These are phyloP conservation scores for Actinomortierella ambigua DNA, from an alignment of 371 early-diverging fungal species.

Conservation along the genomic window DNA sequence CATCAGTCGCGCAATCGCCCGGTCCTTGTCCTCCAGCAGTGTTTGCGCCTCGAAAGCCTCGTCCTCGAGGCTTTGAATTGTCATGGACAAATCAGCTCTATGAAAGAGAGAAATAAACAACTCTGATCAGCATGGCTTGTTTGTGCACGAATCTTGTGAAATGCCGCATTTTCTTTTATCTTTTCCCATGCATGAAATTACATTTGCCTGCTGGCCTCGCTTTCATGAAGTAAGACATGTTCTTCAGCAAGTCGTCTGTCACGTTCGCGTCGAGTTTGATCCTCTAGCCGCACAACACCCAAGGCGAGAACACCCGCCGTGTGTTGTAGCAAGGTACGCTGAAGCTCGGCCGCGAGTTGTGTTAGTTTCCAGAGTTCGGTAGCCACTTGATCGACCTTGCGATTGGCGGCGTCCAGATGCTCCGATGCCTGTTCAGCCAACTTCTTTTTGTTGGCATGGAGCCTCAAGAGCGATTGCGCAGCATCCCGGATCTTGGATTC, in stretches of 20 bases:
- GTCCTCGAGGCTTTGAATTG: slow-evolving; percentile 27
- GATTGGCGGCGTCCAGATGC: slow-evolving; percentile 63
- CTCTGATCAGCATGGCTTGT: too few relatives aligned
- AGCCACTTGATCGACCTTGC: slow-evolving; percentile 70
- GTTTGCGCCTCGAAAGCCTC: slow-evolving; percentile 36
- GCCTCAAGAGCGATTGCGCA: slow-evolving; percentile 59
- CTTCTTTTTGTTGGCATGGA: slow-evolving; percentile 54
- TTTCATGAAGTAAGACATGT: too few relatives aligned
- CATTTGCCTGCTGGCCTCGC: too few relatives aligned
- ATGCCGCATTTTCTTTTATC: too few relatives aligned
- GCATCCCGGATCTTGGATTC: slow-evolving; percentile 75
- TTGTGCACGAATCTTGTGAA: too few relatives aligned
- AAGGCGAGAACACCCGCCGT: slow-evolving; percentile 66
- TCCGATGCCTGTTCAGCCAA: slow-evolving; percentile 54
- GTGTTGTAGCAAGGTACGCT: slow-evolving; percentile 71
- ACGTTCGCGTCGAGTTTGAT: slow-evolving; percentile 34
- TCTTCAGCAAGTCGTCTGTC: slow-evolving; percentile 2
- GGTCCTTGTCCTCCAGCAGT: slow-evolving; percentile 40
- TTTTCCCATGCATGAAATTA: too few relatives aligned
- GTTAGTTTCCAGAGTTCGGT: slow-evolving; percentile 68
- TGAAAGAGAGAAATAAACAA: too few relatives aligned
- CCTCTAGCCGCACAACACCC: slow-evolving; percentile 52
- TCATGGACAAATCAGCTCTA: slow-evolving; percentile 32
- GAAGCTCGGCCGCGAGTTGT: slow-evolving; percentile 64
- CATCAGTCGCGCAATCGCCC: slow-evolving; percentile 35